Conservation (phyloP, 2,329 filamentous ascomycete species). For the Diaporthe eres region DNA sequence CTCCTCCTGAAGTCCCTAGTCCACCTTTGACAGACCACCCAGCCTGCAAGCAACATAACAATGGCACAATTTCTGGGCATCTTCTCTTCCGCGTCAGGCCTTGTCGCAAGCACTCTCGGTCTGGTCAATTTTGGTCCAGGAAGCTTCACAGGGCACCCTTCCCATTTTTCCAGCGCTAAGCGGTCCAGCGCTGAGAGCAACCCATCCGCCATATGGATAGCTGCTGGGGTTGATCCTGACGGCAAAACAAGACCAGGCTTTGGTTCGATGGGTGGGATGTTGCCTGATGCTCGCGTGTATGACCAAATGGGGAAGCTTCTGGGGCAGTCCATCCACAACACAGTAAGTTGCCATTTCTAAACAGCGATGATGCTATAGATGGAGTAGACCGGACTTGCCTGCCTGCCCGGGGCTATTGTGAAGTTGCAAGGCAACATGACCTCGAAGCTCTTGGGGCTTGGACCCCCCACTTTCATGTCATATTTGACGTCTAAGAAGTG, state of each 20-base stretch:
- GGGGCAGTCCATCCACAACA: not conserved
- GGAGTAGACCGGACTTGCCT: no score
- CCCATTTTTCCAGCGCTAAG: not conserved
- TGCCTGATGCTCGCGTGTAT: not conserved
- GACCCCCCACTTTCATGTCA: no score
- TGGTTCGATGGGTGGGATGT: not conserved
- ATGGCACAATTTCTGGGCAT: not conserved
- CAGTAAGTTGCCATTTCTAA: not conserved
- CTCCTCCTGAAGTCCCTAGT: not conserved
- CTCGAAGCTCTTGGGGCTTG: no score
- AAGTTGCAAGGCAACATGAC: no score
- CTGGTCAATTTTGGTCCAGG: not conserved
- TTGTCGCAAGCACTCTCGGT: not conserved
- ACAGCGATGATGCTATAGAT: not conserved
- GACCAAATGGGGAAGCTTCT: not conserved
- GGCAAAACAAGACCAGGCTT: not conserved
- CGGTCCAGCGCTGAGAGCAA: not conserved
- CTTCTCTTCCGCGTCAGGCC: not conserved
- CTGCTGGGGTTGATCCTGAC: not conserved
- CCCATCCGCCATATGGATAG: not conserved
- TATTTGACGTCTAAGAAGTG: no score
- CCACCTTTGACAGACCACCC: no score
- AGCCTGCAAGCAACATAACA: not conserved
- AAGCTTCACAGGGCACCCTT: not conserved
- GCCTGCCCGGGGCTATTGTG: no score